Evolutionary conservation across 257 asterid species (phyloP).

Genomic region (Leonotis leonurus): DNA sequence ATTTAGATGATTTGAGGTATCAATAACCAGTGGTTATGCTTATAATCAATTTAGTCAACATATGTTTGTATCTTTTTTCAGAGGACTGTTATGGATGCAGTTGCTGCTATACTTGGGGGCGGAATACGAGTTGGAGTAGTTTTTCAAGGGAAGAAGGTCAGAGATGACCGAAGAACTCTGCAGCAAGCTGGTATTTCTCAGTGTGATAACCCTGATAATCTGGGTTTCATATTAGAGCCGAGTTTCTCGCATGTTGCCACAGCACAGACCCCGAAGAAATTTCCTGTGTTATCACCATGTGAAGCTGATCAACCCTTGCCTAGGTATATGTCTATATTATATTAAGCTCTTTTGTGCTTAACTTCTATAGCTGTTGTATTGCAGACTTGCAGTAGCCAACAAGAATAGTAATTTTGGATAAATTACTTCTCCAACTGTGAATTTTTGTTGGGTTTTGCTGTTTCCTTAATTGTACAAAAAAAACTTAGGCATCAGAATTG

Average conservation of each 20-base stretch:
- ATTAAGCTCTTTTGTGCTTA: too few species aligned
- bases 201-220: conserved; percentile 37
- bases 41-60: background rate
- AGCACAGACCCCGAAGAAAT: conserved; percentile 22
- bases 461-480: background rate
- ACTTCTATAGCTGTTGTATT: background rate
- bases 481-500: background rate
- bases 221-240: conserved; percentile 68
- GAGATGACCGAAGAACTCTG: conserved; percentile 64
- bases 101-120: conserved; percentile 52
- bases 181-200: conserved; percentile 67
- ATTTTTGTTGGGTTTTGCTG: background rate
- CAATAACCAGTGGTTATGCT: background rate
- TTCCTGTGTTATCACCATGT: conserved; percentile 17
- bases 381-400: too few species aligned
- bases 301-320: conserved; percentile 27
- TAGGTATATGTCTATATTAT: conserved; percentile 34
- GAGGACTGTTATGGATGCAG: conserved; percentile 80
- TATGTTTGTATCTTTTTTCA: conserved; percentile 19
- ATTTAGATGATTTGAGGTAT: background rate
- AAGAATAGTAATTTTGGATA: too few species aligned
- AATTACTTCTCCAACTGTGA: too few species aligned
- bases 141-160: conserved; percentile 62
- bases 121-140: conserved; percentile 66
- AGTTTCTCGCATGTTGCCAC: conserved; percentile 28